Base-by-base conservation (phyloP, 2,329 filamentous ascomycete genomes). In the Microdochium paspali region DNA sequence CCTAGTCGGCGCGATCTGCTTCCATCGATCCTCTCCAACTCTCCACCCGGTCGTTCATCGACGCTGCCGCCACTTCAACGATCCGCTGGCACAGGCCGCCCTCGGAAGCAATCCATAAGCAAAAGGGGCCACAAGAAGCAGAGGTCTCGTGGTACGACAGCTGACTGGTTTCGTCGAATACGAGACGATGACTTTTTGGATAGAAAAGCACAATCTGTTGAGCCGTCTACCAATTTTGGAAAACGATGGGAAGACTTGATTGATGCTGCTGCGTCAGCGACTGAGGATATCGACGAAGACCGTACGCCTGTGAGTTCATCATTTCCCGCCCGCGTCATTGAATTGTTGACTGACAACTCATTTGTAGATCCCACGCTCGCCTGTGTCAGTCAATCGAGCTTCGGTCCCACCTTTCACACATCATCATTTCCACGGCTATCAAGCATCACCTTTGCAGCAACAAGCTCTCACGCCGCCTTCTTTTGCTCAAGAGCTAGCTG, bases 201-300 rank as follows among this genome's bases (percentile, higher is more conserved):
- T 58, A 79, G 87, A 52, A 95, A 95, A 67, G 87, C 89, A 48
- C 79, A 87, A 55, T 95, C 89, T 15, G 87, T 87, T 39, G 91
- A 96, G 66, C 90, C 90, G 23, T 79, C 84, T 48, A 82, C 80
- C 20, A 84, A 86, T 50, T 86, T 87, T 67, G 90, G 88, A 54
- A 95, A 93, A 69, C 79, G 91, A 58, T 97, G 91, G 93, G 89
- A 95, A 66, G 91, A 97, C 65, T 75, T 97, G 51, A 94, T 97
- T 54, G 90, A 96, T 66, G 91, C 91, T 46, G 91, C 77, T 47
- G 90, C 91, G 26, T 95, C 89, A 51, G 90, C 90, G 24, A 94
- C 89, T 3, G 90, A 95, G 68, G 91, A 85, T 58, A 78, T 93
- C 61, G 89, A 95, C 63, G 90, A 90, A 61, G 90, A 95, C 66